Evolutionary conservation across 2,329 filamentous ascomycete genomes (phyloP).

Genomic region (Leptographium radiaticola): DNA sequence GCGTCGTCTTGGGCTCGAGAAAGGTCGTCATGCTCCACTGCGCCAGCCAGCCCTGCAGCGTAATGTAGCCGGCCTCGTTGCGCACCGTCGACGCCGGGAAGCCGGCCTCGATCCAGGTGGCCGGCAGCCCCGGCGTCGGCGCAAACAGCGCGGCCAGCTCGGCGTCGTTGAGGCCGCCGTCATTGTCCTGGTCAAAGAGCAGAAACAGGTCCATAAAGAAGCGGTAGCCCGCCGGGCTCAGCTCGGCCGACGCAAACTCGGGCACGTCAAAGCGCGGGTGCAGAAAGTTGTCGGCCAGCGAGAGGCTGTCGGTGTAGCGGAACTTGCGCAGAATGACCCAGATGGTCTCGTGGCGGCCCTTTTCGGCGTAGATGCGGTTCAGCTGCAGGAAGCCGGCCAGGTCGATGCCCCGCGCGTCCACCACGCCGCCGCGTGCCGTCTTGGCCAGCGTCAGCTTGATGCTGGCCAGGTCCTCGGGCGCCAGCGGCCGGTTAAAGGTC

Average conservation of each 20-base stretch:
- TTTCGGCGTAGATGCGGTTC: conserved; percentile 94
- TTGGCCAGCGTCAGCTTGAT: conserved; percentile 82
- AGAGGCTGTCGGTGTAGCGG: conserved; percentile 91
- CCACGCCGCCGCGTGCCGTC: conserved; percentile 37
- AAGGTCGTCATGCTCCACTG: conserved; percentile 99
- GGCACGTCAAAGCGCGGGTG: conserved; percentile 92
- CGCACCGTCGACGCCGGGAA: conserved; percentile 91
- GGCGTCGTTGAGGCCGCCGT: conserved; percentile 77
- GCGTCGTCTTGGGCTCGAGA: conserved; percentile 82
- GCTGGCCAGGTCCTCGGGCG: conserved; percentile 69
- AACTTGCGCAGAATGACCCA: conserved; percentile 95
- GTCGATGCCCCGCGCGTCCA: conserved; percentile 52
- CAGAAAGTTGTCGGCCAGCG: conserved; percentile 79
- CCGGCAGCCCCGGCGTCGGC: conserved; percentile 78
- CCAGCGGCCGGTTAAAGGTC: conserved; percentile 81
- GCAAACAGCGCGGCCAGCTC: conserved; percentile 82
- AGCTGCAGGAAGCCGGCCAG: conserved; percentile 74
- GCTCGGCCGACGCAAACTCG: conserved; percentile 79
- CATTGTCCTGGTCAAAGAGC: conserved; percentile 93
- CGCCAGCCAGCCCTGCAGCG: conserved; percentile 91
- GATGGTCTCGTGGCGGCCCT: conserved; percentile 93
- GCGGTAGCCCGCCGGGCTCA: conserved; percentile 81
- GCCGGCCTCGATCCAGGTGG: conserved; percentile 74
- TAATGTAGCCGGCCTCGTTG: conserved; percentile 91
- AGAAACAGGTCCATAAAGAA: conserved; percentile 97